phyloP scores from a whole-genome alignment of 441 rosid species.

The Melastoma candidum region DNA sequence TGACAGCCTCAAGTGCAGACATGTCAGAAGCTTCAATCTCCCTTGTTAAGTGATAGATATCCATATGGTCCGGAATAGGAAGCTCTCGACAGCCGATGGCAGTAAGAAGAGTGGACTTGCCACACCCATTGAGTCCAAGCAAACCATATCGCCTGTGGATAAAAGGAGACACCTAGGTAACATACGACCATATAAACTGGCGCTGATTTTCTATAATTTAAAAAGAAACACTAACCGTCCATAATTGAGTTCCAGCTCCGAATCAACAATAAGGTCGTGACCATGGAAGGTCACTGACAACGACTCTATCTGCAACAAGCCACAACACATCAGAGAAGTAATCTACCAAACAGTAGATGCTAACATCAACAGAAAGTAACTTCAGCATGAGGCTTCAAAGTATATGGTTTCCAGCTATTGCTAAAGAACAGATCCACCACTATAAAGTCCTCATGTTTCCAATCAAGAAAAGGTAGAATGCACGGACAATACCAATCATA shows the following conservation, averaged over 20 bases:
- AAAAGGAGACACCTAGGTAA: neutral
- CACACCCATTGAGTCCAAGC: constrained; percentile 92
- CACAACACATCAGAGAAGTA: neutral
- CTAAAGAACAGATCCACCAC: too few species aligned
- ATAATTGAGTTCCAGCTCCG: constrained; percentile 88
- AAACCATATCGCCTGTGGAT: constrained; percentile 75
- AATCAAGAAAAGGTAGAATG: too few species aligned
- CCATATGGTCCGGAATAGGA: constrained; percentile 95
- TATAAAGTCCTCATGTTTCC: too few species aligned
- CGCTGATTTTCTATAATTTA: neutral
- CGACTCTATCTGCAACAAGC: constrained; percentile 77
- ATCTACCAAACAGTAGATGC: too few species aligned
- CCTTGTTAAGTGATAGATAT: constrained; percentile 69
- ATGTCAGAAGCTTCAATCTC: constrained; percentile 96
- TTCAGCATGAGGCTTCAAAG: too few species aligned
- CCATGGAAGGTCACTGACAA: neutral
- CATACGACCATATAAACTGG: neutral
- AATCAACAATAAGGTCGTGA: constrained; percentile 32
- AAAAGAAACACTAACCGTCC: constrained; percentile 40
- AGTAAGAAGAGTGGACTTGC: constrained; percentile 83
- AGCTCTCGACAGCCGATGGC: constrained; percentile 77
- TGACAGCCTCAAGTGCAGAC: constrained; percentile 80
- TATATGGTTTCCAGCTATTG: too few species aligned
- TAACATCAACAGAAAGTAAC: too few species aligned
- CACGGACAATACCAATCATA: too few species aligned